Base-by-base conservation (phyloP, 768 basidiomycete species). In the Trametes villosa region DNA sequence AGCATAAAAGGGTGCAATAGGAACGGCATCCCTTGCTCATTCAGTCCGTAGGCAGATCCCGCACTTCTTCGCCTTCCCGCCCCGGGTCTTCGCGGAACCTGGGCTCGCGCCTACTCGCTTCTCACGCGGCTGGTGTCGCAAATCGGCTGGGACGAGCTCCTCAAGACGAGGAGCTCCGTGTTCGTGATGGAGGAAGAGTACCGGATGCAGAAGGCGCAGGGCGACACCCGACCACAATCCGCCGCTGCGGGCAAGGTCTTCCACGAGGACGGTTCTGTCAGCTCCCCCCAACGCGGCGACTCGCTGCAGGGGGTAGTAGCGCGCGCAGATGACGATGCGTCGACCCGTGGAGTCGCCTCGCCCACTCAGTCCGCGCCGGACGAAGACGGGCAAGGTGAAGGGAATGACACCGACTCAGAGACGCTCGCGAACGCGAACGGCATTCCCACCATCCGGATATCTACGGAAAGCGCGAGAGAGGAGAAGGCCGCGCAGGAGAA, bases 171-270 rank as follows among this genome's bases (percentile, higher is more conserved):
- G 83, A 94, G 92, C 73, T 77, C 80, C 36, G 97, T 99, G 15
- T 98, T 99, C 74, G 97, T 99, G 40, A 99, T 99, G 97, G 97
- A 98, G 72, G 96, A 99, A 72, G 97, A 99, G 72, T 99, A 99
- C 72, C 84, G 97, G 36, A 91, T 92, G 87, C 96, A 98, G 78
- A 98, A 98, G 72, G 88, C 91, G 2, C 85, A 91, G 6, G 77
- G 72, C 2, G 92, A 95, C 29, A 78, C 89, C n/a, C 78, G 80
- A 48, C 72, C 78, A 2, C 50, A 71, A 63, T n/a, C 65, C 3
- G 48, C 62, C 4, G 18, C 57, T 3, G 69, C 17, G 54, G 40
- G 44, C 62, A 57, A 70, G 46, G 80, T 88, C 34, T 83, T 88
- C 36, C 81, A 87, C 60, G 88, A 89, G 71, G 87, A 88, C 69